These are phyloP conservation scores for Furcasterigmium furcatum DNA, from an alignment of 2,329 filamentous ascomycete genomes.

Conservation along the genomic window DNA sequence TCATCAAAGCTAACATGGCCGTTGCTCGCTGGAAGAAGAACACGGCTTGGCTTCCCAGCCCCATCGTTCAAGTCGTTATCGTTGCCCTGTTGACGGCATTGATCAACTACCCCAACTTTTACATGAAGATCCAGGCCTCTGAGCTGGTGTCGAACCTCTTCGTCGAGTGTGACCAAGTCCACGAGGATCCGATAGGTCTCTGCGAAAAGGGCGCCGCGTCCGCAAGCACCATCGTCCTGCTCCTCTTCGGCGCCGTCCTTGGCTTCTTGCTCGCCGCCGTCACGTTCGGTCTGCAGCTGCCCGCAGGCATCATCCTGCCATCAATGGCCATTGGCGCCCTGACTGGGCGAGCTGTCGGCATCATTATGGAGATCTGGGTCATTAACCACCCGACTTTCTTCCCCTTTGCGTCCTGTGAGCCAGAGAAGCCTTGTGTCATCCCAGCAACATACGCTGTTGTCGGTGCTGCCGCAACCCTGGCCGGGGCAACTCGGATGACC, in stretches of 20 bases:
- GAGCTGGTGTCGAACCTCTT: conserved; percentile 92
- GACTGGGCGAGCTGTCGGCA: conserved; percentile 83
- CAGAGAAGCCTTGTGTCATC: conserved; percentile 83
- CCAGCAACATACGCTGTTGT: conserved; percentile 96
- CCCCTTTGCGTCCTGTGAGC: conserved; percentile 76
- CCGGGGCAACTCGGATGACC: conserved; percentile 92
- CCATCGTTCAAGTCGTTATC: conserved; percentile 75
- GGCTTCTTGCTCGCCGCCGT: conserved; percentile 83
- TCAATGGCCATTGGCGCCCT: conserved; percentile 95
- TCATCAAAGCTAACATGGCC: conserved; percentile 91
- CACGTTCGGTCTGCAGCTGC: conserved; percentile 92
- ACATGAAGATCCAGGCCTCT: conserved; percentile 89
- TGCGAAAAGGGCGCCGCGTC: conserved; percentile 86
- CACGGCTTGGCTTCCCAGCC: conserved; percentile 61
- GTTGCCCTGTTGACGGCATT: conserved; percentile 80
- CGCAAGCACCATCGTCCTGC: conserved; percentile 74
- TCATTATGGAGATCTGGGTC: conserved; percentile 87
- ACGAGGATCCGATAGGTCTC: conserved; percentile 84
- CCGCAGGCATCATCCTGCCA: conserved; percentile 91
- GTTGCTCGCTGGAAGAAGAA: conserved; percentile 78
- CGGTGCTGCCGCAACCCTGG: conserved; percentile 89
- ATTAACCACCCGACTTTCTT: conserved; percentile 73
- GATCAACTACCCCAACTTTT: conserved; percentile 93
- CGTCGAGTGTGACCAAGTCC: conserved; percentile 78
- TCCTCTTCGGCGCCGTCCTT: conserved; percentile 77